Evolutionary conservation across 129 eudicot species (phyloP).

Genomic region (Flaveria sonorensis): DNA sequence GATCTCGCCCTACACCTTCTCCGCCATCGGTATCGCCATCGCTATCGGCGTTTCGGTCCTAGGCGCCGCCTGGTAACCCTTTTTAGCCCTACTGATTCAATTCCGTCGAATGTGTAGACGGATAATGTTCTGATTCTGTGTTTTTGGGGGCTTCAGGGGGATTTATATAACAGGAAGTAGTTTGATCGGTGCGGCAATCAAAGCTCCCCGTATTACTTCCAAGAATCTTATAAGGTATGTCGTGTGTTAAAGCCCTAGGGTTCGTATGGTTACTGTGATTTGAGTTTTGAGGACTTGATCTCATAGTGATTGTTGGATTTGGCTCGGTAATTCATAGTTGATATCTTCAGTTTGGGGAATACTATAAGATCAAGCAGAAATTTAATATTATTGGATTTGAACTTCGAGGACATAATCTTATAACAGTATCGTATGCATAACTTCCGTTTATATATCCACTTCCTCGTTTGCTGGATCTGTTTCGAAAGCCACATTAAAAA

Average conservation of each 20-base stretch:
- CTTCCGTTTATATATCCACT: too few relatives aligned
- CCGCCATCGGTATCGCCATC: conserved; percentile 79
- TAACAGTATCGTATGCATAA: too few relatives aligned
- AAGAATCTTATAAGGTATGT: conserved; percentile 80
- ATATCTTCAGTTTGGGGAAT: too few relatives aligned
- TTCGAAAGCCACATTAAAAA: too few relatives aligned
- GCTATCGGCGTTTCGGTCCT: conserved; percentile 78
- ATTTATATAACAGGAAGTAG: conserved; percentile 91
- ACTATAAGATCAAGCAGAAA: too few relatives aligned
- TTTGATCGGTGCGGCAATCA: conserved; percentile 91
- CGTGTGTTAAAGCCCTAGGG: not conserved
- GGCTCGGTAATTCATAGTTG: too few relatives aligned
- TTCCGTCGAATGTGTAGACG: not conserved
- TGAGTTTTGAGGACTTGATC: too few relatives aligned
- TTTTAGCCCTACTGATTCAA: not conserved
- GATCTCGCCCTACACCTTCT: conserved; percentile 83
- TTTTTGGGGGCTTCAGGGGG: conserved; percentile 46
- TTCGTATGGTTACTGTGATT: not conserved
- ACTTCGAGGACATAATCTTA: too few relatives aligned
- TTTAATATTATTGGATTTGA: too few relatives aligned
- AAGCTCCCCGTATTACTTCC: conserved; percentile 93
- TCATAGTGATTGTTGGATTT: too few relatives aligned
- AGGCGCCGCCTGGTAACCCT: conserved; percentile 72
- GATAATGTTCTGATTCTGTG: not conserved
- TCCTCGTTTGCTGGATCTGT: too few relatives aligned